A percentile compares a stretch with the other conserved stretches of the same genome.
Conservation (phyloP, 148 eudicot species). For the Rhododendron henanense region DNA sequence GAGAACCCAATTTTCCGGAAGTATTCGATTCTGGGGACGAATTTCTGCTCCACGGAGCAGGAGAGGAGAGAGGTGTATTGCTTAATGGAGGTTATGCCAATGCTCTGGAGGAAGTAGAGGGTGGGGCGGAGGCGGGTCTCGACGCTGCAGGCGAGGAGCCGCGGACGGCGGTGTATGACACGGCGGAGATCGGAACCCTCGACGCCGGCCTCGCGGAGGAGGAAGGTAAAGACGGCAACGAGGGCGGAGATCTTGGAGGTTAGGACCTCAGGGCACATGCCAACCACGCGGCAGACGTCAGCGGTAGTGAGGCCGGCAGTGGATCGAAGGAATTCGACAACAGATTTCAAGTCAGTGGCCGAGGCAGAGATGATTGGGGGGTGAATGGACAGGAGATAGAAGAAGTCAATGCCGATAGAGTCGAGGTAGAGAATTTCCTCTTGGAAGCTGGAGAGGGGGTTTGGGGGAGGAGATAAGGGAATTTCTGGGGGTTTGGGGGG, state of each 20-base stretch:
- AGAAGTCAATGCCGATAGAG: slow-evolving; percentile 71
- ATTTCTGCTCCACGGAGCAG: slow-evolving; percentile 70
- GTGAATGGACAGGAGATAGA: slow-evolving; percentile 38
- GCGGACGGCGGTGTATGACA: slow-evolving; percentile 72
- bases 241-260: slow-evolving; percentile 25
- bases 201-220: slow-evolving; percentile 71
- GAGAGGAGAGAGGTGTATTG: slow-evolving; percentile 61
- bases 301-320: slow-evolving; percentile 44
- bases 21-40: slow-evolving; percentile 66
- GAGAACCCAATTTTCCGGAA: slow-evolving; percentile 57
- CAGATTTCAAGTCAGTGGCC: slow-evolving; percentile 38
- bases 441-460: slow-evolving; percentile 34
- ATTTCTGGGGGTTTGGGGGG: slow-evolving; percentile 23
- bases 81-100: slow-evolving; percentile 57
- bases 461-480: slow-evolving; percentile 6
- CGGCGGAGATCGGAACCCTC: slow-evolving; percentile 39
- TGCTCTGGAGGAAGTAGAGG: slow-evolving; percentile 68
- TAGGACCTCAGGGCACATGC: slow-evolving; percentile 73
- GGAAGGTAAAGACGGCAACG: slow-evolving; percentile 63
- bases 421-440: slow-evolving; percentile 64
- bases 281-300: slow-evolving; percentile 54
- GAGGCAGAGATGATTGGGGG: slow-evolving; percentile 45
- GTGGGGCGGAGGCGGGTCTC: slow-evolving; percentile 67
- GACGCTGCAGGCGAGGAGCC: slow-evolving; percentile 54
- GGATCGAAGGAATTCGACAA: slow-evolving; percentile 35